phyloP scores from a whole-genome alignment of 345 rosid genomes.

The Euphorbia lathyris region DNA sequence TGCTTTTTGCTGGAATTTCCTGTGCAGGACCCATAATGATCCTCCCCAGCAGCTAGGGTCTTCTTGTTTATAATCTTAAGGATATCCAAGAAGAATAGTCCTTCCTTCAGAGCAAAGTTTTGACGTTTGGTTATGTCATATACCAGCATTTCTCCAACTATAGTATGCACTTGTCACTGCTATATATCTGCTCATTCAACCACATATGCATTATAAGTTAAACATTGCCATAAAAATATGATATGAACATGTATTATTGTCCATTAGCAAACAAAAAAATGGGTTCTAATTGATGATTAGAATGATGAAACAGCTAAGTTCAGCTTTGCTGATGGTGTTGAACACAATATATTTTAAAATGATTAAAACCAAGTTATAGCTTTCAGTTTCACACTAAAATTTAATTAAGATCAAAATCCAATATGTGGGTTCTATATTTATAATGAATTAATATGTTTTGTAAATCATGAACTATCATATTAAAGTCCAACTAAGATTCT shows the following conservation, averaged over 20 bases:
- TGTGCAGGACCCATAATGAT: slow-evolving; percentile 73
- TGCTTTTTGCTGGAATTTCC: slow-evolving; percentile 53
- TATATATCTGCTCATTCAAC: slow-evolving; percentile 48
- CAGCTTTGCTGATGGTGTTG: neutral
- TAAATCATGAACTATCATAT: too few relatives aligned
- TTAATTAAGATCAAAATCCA: too few relatives aligned
- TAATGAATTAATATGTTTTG: neutral
- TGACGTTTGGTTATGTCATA: slow-evolving; percentile 69
- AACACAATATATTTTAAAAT: neutral
- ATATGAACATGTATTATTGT: neutral
- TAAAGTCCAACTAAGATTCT: too few relatives aligned
- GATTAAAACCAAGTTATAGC: neutral
- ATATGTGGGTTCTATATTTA: too few relatives aligned
- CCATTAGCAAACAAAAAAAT: neutral
- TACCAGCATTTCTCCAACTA: slow-evolving; percentile 85
- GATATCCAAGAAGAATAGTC: slow-evolving; percentile 78
- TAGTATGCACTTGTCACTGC: slow-evolving; percentile 87
- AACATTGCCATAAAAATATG: neutral
- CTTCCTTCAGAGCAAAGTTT: slow-evolving; percentile 76
- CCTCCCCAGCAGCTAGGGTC: slow-evolving; percentile 53
- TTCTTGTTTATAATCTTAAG: slow-evolving; percentile 71
- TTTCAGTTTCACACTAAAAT: neutral
- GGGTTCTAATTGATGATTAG: slow-evolving; percentile 1
- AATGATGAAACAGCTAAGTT: neutral
- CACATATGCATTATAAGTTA: slow-evolving; percentile 9